Evolutionary conservation across 2,329 filamentous ascomycete species (phyloP), one percentile per base, ranked within the genome.

Genomic region (Penicillium psychrosexuale): DNA sequence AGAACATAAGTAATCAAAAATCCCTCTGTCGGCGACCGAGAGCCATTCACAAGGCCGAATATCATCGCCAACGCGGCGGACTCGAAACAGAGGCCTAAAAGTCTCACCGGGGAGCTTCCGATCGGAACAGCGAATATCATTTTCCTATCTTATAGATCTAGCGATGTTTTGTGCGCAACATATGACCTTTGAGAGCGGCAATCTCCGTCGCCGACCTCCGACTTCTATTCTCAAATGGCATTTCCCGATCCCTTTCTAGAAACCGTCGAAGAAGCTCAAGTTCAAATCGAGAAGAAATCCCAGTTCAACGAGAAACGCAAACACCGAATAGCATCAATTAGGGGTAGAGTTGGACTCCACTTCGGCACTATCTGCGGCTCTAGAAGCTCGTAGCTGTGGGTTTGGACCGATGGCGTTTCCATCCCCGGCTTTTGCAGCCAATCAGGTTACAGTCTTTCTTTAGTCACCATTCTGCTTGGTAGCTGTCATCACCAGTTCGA

Each of bases 321-420:
- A 53, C 51, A 43, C 51, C 51, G 51, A 53, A 40, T 27, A 7
- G 17, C 24, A 12, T 42, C 19, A 19, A 40, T 37, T 49, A 34
- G 45, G 45, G 30, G 51, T 39, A 36, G 34, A 43, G 48, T 36
- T 42, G 39, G 33, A 22, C 47, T 56, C 56, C 60, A 64, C 61
- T 60, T 65, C 63, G 63, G 63, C 63, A 60, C 50, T 55, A 36
- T 60, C 63, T 65, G 63, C 60, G 63, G 63, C 63, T 65, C 63
- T 61, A 55, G 63, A 36, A 65, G 61, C 61, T 65, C 57, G 43
- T 56, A 60, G 55, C 27, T 53, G 62, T 65, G 61, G 63, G 59
- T 47, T 17, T 19, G 19, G 13, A 40, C 42, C 57, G 38, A 61
- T 49, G 43, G 48, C 33, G 13, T 33, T 39, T 38, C 30, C 42